Conservation (phyloP, 352 stramenopile genomes). For the Globisporangium solare region DNA sequence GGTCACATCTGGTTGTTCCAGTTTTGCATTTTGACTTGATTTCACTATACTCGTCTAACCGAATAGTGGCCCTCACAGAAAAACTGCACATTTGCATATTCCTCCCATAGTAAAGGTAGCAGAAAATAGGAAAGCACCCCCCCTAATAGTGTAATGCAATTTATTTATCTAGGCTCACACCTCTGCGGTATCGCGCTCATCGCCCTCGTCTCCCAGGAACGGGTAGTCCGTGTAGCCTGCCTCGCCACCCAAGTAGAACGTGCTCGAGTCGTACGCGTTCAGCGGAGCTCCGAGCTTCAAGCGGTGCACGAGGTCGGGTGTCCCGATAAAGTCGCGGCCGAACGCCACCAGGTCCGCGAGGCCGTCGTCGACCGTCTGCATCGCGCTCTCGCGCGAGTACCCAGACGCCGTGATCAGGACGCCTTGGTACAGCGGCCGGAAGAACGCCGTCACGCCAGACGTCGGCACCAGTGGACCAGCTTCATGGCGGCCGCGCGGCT, state of each 20-base stretch:
- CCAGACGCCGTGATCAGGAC: no score
- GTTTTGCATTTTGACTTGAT: no score
- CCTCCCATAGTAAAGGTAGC: no score
- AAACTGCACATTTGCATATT: no score
- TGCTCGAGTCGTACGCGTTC: constrained; percentile 20
- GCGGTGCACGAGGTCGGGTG: constrained; percentile 38
- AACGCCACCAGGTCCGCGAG: constrained; percentile 31
- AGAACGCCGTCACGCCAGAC: constrained; percentile 30
- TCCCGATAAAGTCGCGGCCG: constrained; percentile 44
- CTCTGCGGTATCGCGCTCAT: no score
- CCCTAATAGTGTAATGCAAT: no score
- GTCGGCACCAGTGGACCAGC: constrained; percentile 24
- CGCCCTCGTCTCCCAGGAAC: constrained; percentile 10
- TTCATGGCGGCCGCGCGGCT: constrained; percentile 32
- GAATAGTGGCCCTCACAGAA: no score
- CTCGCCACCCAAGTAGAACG: constrained; percentile 12
- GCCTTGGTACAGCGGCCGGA: constrained; percentile 38
- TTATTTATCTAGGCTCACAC: no score
- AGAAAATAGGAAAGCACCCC: no score
- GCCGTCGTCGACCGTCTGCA: constrained; percentile 21
- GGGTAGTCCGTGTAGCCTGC: constrained; percentile 4
- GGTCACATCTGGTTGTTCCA: no score
- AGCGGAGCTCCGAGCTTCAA: constrained; percentile 21
- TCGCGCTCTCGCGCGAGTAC: constrained; percentile 18
- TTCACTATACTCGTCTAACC: no score